phyloP scores from a whole-genome alignment of 805 yeast species.

The Kuraishia piskuri region DNA sequence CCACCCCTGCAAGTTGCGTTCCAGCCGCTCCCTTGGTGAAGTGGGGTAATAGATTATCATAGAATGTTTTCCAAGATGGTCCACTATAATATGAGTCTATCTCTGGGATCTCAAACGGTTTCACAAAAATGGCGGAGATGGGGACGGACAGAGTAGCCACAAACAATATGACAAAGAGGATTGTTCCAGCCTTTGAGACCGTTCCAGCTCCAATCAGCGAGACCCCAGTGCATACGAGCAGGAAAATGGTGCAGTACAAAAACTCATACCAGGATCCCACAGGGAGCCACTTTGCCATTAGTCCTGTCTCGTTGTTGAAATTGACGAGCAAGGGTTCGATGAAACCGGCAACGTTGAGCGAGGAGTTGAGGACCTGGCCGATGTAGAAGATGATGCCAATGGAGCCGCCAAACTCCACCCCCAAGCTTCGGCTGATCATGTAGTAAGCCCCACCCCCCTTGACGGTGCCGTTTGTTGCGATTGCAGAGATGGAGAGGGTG shows the following conservation, averaged over 20 bases:
- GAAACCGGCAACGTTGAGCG: constrained; percentile 92
- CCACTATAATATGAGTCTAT: constrained; percentile 57
- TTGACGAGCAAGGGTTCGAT: constrained; percentile 83
- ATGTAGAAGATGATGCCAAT: constrained; percentile 90
- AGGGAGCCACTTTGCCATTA: constrained; percentile 51
- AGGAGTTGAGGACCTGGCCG: constrained; percentile 88
- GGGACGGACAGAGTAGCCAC: constrained; percentile 78
- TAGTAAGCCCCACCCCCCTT: constrained; percentile 98
- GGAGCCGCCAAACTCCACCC: constrained; percentile 98
- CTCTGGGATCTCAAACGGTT: constrained; percentile 51
- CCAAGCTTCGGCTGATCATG: constrained; percentile 91
- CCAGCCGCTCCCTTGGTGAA: constrained; percentile 94
- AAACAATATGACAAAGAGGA: constrained; percentile 58
- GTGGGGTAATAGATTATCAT: constrained; percentile 62
- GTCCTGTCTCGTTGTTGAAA: constrained; percentile 58
- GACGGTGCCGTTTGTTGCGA: constrained; percentile 95
- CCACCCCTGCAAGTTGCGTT: constrained; percentile 50
- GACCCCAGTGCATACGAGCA: constrained; percentile 64
- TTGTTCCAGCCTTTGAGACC: constrained; percentile 76
- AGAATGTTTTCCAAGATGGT: constrained; percentile 56
- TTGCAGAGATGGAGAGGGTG: constrained; percentile 86
- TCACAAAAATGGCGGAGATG: constrained; percentile 56
- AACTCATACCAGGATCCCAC: constrained; percentile 58
- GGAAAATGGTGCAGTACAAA: constrained; percentile 59
- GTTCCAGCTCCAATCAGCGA: constrained; percentile 75